These are phyloP conservation scores for Kalaharituber pfeilii DNA, from an alignment of 2,329 filamentous ascomycete species.

Conservation along the genomic window DNA sequence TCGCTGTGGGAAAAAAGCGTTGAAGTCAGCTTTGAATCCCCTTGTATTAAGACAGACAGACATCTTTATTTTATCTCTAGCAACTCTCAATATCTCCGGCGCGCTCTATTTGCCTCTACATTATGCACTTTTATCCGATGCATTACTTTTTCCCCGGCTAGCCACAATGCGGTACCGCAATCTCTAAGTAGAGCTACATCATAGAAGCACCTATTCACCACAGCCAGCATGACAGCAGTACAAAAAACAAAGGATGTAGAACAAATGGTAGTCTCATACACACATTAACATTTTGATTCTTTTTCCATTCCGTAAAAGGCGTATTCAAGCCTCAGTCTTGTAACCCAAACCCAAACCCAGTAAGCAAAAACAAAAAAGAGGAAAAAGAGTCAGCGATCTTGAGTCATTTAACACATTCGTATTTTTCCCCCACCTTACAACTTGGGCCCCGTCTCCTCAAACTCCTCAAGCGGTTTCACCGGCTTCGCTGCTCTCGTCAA, in stretches of 20 bases:
- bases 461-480: conserved; percentile 60
- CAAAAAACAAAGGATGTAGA: not conserved
- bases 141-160: no score
- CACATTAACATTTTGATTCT: not conserved
- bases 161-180: no score
- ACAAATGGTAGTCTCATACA: no score
- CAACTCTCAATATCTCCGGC: not conserved
- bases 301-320: not conserved
- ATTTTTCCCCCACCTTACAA: no score
- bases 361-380: no score
- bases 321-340: not conserved
- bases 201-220: not conserved
- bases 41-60: not conserved
- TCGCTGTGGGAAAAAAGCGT: no score
- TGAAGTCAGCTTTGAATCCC: no score
- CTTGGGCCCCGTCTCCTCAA: conserved; percentile 72
- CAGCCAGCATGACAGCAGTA: not conserved
- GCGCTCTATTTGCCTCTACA: no score
- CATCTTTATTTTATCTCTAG: not conserved
- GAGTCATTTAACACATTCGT: no score
- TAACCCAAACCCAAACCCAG: not conserved
- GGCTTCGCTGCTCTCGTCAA: conserved; percentile 57
- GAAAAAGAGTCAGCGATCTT: no score
- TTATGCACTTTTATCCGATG: no score
- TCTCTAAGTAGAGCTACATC: not conserved